Evolutionary conservation across 1,284 basidiomycete genomes (phyloP).

Genomic region (Paramarasmius palmivorus): DNA sequence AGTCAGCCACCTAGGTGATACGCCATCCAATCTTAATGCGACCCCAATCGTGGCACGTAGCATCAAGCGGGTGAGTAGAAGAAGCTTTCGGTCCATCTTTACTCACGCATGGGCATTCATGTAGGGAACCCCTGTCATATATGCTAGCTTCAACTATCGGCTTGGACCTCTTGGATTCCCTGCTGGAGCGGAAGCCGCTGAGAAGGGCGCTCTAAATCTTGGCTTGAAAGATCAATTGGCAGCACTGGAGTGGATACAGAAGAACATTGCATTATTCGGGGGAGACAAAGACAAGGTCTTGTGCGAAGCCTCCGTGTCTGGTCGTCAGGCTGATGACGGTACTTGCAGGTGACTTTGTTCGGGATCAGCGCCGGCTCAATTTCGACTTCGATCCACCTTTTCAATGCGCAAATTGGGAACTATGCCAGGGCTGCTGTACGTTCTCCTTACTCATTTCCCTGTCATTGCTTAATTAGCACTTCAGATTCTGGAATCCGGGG

Average conservation of each 20-base stretch:
- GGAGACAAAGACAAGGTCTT: slow-evolving; percentile 36
- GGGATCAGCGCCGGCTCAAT: too few relatives aligned
- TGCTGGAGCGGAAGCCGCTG: slow-evolving; percentile 32
- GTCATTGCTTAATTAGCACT: background rate
- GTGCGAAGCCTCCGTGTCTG: too few relatives aligned
- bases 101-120: background rate
- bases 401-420: slow-evolving; percentile 38
- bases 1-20: slow-evolving; percentile 35
- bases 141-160: slow-evolving; percentile 52
- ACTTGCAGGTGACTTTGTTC: slow-evolving; percentile 54
- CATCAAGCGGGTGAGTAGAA: slow-evolving; percentile 37
- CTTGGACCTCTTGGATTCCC: slow-evolving; percentile 41
- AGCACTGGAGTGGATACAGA: slow-evolving; percentile 36
- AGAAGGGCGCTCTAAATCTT: slow-evolving; percentile 30
- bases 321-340: slow-evolving; percentile 49
- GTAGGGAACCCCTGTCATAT: slow-evolving; percentile 55
- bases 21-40: slow-evolving; percentile 37
- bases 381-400: slow-evolving; percentile 39
- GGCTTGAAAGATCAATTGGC: slow-evolving; percentile 33
- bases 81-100: background rate
- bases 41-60: slow-evolving; percentile 46
- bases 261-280: slow-evolving; percentile 37
- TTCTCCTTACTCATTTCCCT: background rate
- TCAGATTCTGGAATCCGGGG: slow-evolving; percentile 49
- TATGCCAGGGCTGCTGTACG: slow-evolving; percentile 44